Conservation (phyloP, 2,329 filamentous ascomycete species). For the Aquanectria penicillioides region DNA sequence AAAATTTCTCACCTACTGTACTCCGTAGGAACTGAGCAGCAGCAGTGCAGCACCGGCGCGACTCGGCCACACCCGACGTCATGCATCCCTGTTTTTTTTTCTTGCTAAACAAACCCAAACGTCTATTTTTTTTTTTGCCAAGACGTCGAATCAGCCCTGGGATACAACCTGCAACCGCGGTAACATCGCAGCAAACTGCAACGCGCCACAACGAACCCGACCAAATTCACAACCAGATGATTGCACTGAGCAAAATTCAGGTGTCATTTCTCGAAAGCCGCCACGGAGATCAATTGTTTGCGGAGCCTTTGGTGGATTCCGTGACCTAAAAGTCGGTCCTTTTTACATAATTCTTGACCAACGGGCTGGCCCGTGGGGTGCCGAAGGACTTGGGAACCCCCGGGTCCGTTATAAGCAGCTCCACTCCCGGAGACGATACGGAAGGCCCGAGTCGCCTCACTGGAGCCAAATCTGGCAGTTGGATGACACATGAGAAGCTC, state of each 20-base stretch:
- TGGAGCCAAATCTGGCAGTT: conserved; percentile 18
- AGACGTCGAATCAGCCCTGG: neutral
- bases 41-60: too few species aligned
- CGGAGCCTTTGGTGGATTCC: conserved; percentile 13
- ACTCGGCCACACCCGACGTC: neutral
- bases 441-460: conserved; percentile 12
- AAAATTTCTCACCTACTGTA: conserved; percentile 10
- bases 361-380: conserved; percentile 21
- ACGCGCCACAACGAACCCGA: neutral
- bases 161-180: too few species aligned
- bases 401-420: too few species aligned
- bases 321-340: conserved; percentile 24
- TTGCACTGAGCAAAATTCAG: neutral
- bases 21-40: too few species aligned
- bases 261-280: neutral
- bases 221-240: neutral
- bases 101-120: too few species aligned
- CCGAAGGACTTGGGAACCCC: conserved; percentile 1
- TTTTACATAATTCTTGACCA: conserved; percentile 20
- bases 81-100: neutral
- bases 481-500: conserved; percentile 7
- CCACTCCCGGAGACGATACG: conserved; percentile 15
- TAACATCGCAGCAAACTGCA: neutral
- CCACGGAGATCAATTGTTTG: too few species aligned
- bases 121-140: neutral